These are phyloP conservation scores for Globisporangium nagaii DNA, from an alignment of 352 stramenopile species.

Conservation along the genomic window DNA sequence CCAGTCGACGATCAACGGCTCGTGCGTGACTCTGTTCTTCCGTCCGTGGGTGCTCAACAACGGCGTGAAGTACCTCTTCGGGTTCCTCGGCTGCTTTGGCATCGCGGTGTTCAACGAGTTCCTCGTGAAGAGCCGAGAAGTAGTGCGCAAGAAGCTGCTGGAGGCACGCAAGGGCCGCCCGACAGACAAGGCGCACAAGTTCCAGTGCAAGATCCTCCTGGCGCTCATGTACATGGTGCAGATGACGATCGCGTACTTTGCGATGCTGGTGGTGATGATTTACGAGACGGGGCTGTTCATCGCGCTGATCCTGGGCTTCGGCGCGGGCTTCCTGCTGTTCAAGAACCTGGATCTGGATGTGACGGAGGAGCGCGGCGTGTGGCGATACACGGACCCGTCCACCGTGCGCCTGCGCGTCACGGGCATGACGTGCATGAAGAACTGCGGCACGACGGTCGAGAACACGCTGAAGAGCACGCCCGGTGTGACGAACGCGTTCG, in stretches of 20 bases:
- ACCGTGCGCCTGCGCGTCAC: slow-evolving; percentile 74
- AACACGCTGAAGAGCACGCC: slow-evolving; percentile 39
- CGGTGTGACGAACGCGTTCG: slow-evolving; percentile 71
- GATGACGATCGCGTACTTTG: slow-evolving; percentile 80
- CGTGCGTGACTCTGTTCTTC: slow-evolving; percentile 75
- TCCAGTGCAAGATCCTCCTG: slow-evolving; percentile 56
- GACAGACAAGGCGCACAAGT: slow-evolving; percentile 49
- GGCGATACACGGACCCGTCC: slow-evolving; percentile 66
- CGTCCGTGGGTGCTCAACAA: slow-evolving; percentile 74
- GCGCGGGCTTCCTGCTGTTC: slow-evolving; percentile 58
- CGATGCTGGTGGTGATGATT: slow-evolving; percentile 81
- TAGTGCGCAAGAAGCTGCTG: slow-evolving; percentile 41
- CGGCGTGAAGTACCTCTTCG: slow-evolving; percentile 65
- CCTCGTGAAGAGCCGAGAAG: slow-evolving; percentile 48
- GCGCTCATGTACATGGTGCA: slow-evolving; percentile 72
- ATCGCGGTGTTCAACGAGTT: slow-evolving; percentile 65
- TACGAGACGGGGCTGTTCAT: slow-evolving; percentile 78
- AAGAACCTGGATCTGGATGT: slow-evolving; percentile 72
- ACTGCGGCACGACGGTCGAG: slow-evolving; percentile 82
- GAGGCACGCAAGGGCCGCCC: slow-evolving; percentile 24
- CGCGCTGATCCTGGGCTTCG: slow-evolving; percentile 65
- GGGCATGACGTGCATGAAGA: slow-evolving; percentile 89
- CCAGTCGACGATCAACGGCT: slow-evolving; percentile 63
- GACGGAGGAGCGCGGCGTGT: slow-evolving; percentile 60
- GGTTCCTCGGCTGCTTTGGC: slow-evolving; percentile 60